Base-by-base conservation (phyloP, 1,284 basidiomycete species). In the Porogramme epimiltina region DNA sequence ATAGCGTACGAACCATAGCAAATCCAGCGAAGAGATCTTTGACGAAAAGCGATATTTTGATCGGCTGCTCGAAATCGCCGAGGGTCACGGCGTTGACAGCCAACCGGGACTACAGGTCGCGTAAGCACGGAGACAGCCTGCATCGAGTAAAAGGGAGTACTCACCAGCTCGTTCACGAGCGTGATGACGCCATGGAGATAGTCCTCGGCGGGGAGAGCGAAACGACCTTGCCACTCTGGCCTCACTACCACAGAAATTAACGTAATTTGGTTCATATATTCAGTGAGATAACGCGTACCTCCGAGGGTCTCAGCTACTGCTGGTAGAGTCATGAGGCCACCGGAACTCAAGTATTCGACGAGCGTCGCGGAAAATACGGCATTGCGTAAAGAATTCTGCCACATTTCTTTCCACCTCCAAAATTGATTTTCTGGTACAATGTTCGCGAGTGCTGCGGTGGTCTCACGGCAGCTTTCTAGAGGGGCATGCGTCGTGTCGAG, bases 121-220 rank as follows among this genome's bases (percentile, higher is more conserved):
- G 42, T 44, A 52, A 37, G 34, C 22, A 18, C 28, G 18, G 4
- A 42, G 22, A n/a, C 36, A 18, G 42, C 38, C 16, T 31, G 8
- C 2, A 42, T 15, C 13, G 9, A 13, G 15, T 18, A 31, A 9
- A 13, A 15, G 9, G 11, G 19, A n/a, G 16, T 24, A 47, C 50
- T 20, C 19, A 57, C 91, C 67, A 94, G 70, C 71, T 94, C 91
- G 58, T 93, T 93, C 31, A 91, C 84, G 38, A 93, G 70, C 40
- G 76, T 85, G 53, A 94, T 91, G 26, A 94, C 70, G 1, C 85
- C 87, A 60, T 92, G 91, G n/a, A 94, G 75, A 67, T 94, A 94
- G 63, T 94, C 91, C 67, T 94, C 91, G 2, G 80, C 84, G 8
- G 85, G 74, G 25, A 94, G 64, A 2, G 76, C 66, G 49, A 93